phyloP scores from a whole-genome alignment of 768 basidiomycete species.

The Sarcodon aspratus region DNA sequence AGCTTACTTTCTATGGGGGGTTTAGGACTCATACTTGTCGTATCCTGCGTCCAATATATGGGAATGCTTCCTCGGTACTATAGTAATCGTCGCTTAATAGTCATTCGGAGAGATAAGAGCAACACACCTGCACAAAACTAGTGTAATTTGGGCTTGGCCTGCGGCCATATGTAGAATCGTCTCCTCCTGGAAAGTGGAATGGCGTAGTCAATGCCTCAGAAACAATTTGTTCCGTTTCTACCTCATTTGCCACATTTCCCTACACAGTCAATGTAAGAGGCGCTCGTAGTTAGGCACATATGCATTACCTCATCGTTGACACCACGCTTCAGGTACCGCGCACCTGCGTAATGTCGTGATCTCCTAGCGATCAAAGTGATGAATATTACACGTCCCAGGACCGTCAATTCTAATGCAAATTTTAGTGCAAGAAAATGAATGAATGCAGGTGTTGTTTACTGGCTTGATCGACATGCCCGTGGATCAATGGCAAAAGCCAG shows the following conservation, averaged over 20 bases:
- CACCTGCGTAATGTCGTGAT: constrained; percentile 92
- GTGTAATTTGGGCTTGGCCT: constrained; percentile 81
- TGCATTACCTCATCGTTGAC: constrained; percentile 75
- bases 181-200: constrained; percentile 61
- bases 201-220: constrained; percentile 83
- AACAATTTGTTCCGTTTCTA: constrained; percentile 97
- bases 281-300: neutral
- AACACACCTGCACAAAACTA: constrained; percentile 78
- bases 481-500: constrained; percentile 88
- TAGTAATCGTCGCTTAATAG: neutral
- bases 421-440: neutral
- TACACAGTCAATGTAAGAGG: constrained; percentile 15
- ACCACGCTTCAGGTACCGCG: constrained; percentile 87
- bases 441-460: constrained; percentile 45
- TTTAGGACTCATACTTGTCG: constrained; percentile 77
- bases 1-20: constrained; percentile 91
- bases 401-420: constrained; percentile 65
- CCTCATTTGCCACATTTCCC: constrained; percentile 98
- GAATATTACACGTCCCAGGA: constrained; percentile 83
- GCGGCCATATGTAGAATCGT: constrained; percentile 25
- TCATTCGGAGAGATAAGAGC: neutral
- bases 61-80: constrained; percentile 94
- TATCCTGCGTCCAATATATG: constrained; percentile 94
- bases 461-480: constrained; percentile 97
- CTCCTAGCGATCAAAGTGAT: constrained; percentile 91